Evolutionary conservation across 805 yeast species (phyloP).

Genomic region (Ogataea haglerorum): DNA sequence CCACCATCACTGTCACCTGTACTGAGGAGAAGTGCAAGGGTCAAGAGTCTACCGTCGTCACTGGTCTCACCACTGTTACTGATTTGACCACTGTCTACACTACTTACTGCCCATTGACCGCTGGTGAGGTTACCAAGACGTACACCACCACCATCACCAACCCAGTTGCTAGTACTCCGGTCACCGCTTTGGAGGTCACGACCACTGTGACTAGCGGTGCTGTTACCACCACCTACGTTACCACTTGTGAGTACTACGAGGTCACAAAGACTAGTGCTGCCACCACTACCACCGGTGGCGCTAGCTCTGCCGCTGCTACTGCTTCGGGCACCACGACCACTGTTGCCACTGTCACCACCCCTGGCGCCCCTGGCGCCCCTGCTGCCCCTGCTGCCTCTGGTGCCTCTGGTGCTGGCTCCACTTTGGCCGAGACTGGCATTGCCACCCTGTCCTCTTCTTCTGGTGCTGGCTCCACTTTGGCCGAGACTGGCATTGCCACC

Average conservation of each 20-base stretch:
- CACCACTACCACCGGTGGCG: constrained; percentile 16
- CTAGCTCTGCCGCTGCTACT: constrained; percentile 14
- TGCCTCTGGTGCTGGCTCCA: too few relatives aligned
- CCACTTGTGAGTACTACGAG: constrained; percentile 5
- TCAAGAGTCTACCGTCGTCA: constrained; percentile 20
- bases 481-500: too few relatives aligned
- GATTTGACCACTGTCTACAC: constrained; percentile 23
- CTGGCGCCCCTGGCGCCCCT: constrained; percentile 5
- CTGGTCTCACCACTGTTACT: constrained; percentile 25
- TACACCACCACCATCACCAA: constrained; percentile 9
- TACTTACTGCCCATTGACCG: constrained; percentile 35
- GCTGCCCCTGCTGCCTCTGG: too few relatives aligned
- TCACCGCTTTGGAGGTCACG: constrained; percentile 7
- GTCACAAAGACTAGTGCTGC: constrained; percentile 8
- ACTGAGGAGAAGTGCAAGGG: constrained; percentile 18
- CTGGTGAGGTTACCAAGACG: constrained; percentile 12
- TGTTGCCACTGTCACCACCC: neutral
- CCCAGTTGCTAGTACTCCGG: constrained; percentile 4
- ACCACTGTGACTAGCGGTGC: constrained; percentile 7
- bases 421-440: too few relatives aligned
- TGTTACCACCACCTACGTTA: constrained; percentile 8
- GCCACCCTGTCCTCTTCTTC: too few relatives aligned
- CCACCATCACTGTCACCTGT: constrained; percentile 21
- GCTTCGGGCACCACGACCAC: constrained; percentile 10
- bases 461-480: too few relatives aligned